These are phyloP conservation scores for Neurospora sp. DNA, from an alignment of 2,329 filamentous ascomycete genomes.

Conservation along the genomic window DNA sequence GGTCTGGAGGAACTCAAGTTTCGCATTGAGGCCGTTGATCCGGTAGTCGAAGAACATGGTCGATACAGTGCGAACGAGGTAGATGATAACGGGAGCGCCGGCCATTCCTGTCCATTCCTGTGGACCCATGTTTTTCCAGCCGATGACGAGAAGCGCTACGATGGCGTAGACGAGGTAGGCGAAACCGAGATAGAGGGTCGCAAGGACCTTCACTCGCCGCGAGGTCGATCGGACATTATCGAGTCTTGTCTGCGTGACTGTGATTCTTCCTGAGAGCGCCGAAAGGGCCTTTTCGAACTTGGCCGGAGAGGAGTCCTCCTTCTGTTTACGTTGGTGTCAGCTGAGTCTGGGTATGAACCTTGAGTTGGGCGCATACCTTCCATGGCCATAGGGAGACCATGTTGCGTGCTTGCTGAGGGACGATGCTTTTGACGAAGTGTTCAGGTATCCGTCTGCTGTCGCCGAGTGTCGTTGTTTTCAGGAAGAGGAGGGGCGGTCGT, in stretches of 20 bases:
- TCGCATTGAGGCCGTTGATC: conserved; percentile 55
- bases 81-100: conserved; percentile 77
- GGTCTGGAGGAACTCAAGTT: conserved; percentile 64
- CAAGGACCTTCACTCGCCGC: conserved; percentile 72
- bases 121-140: conserved; percentile 66
- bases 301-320: conserved; percentile 70
- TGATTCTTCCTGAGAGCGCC: conserved; percentile 72
- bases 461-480: neutral
- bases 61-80: conserved; percentile 55
- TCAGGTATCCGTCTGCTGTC: neutral
- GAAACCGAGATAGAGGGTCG: conserved; percentile 83
- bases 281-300: conserved; percentile 90
- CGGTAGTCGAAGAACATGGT: conserved; percentile 72
- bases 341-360: neutral
- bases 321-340: conserved; percentile 35
- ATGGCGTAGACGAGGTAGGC: conserved; percentile 81
- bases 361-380: conserved; percentile 44
- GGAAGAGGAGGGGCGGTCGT: neutral
- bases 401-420: neutral
- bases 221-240: conserved; percentile 63
- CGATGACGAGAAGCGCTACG: conserved; percentile 74
- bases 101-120: conserved; percentile 70
- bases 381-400: conserved; percentile 42
- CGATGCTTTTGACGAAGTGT: neutral
- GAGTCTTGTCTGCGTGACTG: conserved; percentile 60